A percentile compares a stretch with the other conserved stretches of the same genome.
phyloP scores from a whole-genome alignment of 2,329 filamentous ascomycete genomes.

The Xylaria sp. region DNA sequence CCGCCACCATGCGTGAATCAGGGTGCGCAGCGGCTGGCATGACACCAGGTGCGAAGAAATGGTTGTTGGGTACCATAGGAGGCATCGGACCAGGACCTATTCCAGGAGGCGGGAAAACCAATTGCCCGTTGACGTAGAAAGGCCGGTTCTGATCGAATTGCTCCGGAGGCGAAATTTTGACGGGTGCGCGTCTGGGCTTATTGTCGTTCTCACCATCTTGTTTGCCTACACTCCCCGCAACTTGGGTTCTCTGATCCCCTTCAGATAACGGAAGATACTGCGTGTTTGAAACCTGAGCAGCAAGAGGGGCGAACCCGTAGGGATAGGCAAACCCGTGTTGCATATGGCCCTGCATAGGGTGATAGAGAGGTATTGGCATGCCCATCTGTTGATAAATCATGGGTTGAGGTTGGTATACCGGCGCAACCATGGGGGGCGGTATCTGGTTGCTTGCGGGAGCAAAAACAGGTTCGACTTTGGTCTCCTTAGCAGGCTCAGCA shows the following conservation, averaged over 20 bases:
- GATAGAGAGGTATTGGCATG: conserved; percentile 46
- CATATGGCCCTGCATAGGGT: conserved; percentile 40
- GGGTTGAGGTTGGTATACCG: conserved; percentile 36
- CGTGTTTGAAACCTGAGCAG: conserved; percentile 25
- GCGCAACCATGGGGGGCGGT: conserved; percentile 37
- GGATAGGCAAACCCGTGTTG: conserved; percentile 39
- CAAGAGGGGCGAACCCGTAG: conserved; percentile 39
- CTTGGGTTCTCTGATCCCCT: conserved; percentile 32
- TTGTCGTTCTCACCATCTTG: conserved; percentile 42
- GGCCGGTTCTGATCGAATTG: conserved; percentile 59
- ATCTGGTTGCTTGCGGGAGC: conserved; percentile 30
- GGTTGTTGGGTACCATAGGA: conserved; percentile 38
- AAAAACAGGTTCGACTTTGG: conserved; percentile 28
- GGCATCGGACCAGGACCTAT: conserved; percentile 35
- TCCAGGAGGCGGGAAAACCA: conserved; percentile 52
- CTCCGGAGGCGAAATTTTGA: conserved; percentile 54
- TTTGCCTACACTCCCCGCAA: conserved; percentile 31
- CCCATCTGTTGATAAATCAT: conserved; percentile 44
- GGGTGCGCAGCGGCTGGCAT: conserved; percentile 36
- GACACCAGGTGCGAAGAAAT: conserved; percentile 39
- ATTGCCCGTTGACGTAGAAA: conserved; percentile 58
- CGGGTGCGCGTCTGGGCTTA: conserved; percentile 47
- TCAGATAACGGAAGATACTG: conserved; percentile 30
- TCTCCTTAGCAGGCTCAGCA: conserved; percentile 43
- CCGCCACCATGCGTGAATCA: conserved; percentile 32